phyloP scores from a whole-genome alignment of 2,329 filamentous ascomycete species.

The Aspergillus calidoustus region DNA sequence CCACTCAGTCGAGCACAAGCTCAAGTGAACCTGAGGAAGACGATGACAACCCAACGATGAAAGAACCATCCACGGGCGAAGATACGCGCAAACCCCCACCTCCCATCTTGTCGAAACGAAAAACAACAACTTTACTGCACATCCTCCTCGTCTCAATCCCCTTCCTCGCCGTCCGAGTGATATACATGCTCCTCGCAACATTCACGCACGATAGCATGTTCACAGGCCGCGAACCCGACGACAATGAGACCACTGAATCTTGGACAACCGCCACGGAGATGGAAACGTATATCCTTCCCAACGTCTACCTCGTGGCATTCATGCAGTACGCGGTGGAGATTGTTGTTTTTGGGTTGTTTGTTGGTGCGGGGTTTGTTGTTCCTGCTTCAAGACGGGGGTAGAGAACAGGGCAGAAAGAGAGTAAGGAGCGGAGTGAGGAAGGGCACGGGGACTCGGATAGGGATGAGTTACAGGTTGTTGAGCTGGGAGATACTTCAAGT shows the following conservation, averaged over 20 bases:
- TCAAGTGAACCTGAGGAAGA: background rate
- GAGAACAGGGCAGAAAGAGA: background rate
- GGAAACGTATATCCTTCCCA: background rate
- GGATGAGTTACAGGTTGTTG: too few species aligned
- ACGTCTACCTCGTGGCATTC: background rate
- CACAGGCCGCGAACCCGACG: background rate
- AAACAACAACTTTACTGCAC: background rate
- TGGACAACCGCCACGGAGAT: background rate
- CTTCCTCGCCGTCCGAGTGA: background rate
- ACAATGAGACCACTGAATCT: background rate
- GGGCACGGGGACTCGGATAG: background rate
- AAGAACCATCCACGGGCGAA: too few species aligned
- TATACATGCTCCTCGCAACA: background rate
- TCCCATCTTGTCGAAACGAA: background rate
- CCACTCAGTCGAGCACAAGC: background rate
- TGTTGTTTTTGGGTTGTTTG: background rate
- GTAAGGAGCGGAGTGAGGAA: background rate
- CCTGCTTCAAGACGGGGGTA: background rate
- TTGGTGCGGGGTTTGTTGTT: background rate
- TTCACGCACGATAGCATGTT: background rate
- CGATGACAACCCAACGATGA: background rate
- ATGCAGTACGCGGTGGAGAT: conserved; percentile 2
- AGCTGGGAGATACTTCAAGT: too few species aligned
- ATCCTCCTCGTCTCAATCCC: background rate
- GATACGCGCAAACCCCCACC: too few species aligned